Percentiles rank a stretch among this genome's conserved stretches.
Evolutionary conservation across 2,329 filamentous ascomycete genomes (phyloP).

Genomic region (Mycosphaerella sp.): DNA sequence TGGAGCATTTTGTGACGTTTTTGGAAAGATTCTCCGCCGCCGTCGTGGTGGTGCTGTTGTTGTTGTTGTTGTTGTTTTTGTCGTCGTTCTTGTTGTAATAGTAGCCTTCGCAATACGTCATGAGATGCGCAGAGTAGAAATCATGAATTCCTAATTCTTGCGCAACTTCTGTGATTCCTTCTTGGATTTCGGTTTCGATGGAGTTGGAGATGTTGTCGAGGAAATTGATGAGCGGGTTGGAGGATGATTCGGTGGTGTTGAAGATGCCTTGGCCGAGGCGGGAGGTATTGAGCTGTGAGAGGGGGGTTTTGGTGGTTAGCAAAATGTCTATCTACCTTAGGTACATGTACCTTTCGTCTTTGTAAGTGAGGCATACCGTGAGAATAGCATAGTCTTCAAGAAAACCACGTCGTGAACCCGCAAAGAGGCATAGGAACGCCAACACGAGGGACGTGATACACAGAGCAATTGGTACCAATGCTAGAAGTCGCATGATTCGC

Average conservation of each 20-base stretch:
- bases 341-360: no score
- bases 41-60: no score
- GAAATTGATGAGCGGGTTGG: conserved; percentile 3
- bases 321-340: no score
- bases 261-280: conserved; percentile 42
- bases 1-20: conserved; percentile 53
- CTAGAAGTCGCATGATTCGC: conserved; percentile 22
- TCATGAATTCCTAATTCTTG: conserved; percentile 51
- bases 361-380: conserved; percentile 41
- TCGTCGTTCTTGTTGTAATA: conserved; percentile 39
- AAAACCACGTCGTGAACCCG: conserved; percentile 50
- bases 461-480: conserved; percentile 31
- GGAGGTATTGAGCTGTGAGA: conserved; percentile 49
- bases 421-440: conserved; percentile 55
- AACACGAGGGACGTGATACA: conserved; percentile 52
- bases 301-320: conserved; percentile 3
- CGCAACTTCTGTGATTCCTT: conserved; percentile 38
- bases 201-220: conserved; percentile 32
- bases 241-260: conserved; percentile 21
- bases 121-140: conserved; percentile 57
- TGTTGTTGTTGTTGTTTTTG: conserved; percentile 33
- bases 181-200: conserved; percentile 39
- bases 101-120: conserved; percentile 53
- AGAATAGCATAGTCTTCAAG: conserved; percentile 45
- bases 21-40: no score